These are phyloP conservation scores for Tetrahymena borealis DNA, from an alignment of 73 alveolate species.

Conservation along the genomic window DNA sequence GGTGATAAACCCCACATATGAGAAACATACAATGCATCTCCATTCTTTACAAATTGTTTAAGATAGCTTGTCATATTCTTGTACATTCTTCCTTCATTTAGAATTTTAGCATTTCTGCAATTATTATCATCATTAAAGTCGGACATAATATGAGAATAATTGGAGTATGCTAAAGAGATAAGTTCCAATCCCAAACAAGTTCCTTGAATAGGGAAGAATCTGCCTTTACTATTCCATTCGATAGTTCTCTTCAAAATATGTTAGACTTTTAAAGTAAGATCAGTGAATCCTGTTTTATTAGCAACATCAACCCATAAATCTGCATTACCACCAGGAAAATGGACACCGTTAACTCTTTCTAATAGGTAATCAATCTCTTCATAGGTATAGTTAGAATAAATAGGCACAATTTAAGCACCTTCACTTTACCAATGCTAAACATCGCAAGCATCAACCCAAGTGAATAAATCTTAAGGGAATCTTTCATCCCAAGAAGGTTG, in stretches of 20 bases:
- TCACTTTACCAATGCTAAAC: background rate
- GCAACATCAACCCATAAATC: constrained; percentile 23
- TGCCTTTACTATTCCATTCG: constrained; percentile 33
- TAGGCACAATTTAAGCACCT: constrained; percentile 51
- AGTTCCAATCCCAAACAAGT: constrained; percentile 44
- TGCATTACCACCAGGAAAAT: constrained; percentile 46
- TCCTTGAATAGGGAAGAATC: constrained; percentile 43
- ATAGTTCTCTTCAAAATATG: constrained; percentile 15
- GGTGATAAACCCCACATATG: constrained; percentile 29
- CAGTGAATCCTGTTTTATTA: constrained; percentile 20
- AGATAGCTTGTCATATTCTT: background rate
- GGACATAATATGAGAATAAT: constrained; percentile 9
- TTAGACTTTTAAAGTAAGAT: constrained; percentile 31
- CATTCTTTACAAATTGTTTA: background rate
- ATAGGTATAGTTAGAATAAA: constrained; percentile 20
- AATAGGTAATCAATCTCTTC: constrained; percentile 13
- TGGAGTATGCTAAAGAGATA: constrained; percentile 1
- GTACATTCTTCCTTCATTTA: background rate
- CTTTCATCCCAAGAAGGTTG: background rate
- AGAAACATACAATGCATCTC: constrained; percentile 11
- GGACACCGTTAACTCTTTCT: constrained; percentile 35
- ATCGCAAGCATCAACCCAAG: background rate
- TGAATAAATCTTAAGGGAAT: background rate
- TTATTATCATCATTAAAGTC: constrained; percentile 7
- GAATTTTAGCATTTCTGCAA: background rate